Evolutionary conservation across 352 stramenopile species (phyloP).

Genomic region (Phytophthora cactorum): DNA sequence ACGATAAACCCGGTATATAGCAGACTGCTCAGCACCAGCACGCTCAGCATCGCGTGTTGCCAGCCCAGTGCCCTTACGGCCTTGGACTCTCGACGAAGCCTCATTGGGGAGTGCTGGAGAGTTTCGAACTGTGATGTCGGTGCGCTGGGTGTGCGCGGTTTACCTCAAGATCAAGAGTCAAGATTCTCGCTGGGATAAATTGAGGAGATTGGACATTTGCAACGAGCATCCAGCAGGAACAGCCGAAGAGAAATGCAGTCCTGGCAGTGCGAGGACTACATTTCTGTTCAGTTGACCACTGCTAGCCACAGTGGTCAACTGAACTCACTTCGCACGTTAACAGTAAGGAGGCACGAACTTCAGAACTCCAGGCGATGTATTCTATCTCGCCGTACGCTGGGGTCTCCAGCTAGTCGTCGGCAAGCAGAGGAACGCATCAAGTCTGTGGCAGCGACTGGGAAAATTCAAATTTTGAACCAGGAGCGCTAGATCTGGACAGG

Average conservation of each 20-base stretch:
- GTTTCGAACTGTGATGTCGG: not conserved
- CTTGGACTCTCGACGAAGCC: slow-evolving; percentile 6
- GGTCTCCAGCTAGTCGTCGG: no score
- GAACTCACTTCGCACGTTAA: no score
- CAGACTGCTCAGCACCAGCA: slow-evolving; percentile 15
- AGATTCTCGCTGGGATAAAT: slow-evolving; percentile 9
- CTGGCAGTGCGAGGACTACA: no score
- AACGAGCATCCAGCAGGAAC: not conserved
- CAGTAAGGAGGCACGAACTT: no score
- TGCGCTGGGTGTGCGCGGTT: slow-evolving; percentile 2
- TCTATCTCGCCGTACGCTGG: no score
- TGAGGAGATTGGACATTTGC: slow-evolving; percentile 6
- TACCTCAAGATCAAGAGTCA: not conserved
- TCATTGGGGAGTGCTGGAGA: slow-evolving; percentile 4
- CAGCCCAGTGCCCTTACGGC: not conserved
- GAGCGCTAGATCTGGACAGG: no score
- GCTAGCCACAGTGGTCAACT: no score
- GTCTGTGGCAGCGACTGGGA: no score
- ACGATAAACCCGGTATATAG: slow-evolving; percentile 14
- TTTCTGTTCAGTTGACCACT: no score
- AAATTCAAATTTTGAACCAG: no score
- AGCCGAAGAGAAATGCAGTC: not conserved
- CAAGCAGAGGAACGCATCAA: no score
- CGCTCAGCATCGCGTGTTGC: slow-evolving; percentile 5
- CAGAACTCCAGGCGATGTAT: no score